Percentiles rank a stretch among this genome's conserved stretches.
Evolutionary conservation across 2,329 filamentous ascomycete species (phyloP).

Genomic region (Graphilbum sp.): DNA sequence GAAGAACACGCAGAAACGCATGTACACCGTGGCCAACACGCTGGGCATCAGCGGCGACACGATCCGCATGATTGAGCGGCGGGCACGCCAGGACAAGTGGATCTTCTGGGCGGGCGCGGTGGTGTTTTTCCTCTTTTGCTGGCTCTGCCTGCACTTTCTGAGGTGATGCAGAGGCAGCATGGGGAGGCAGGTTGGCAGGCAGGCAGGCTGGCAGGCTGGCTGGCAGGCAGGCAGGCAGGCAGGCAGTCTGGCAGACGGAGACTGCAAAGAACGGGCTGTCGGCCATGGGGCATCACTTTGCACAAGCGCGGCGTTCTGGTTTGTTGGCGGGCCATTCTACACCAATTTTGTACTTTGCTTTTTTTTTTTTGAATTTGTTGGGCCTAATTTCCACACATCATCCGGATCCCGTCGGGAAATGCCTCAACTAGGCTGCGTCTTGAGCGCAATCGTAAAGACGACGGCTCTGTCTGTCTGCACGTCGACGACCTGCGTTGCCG

Average conservation of each 20-base stretch:
- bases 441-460: conserved; percentile 53
- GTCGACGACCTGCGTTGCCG: conserved; percentile 40
- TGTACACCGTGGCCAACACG: conserved; percentile 90
- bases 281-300: not conserved
- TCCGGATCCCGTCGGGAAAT: no score
- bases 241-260: not conserved
- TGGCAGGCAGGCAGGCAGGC: not conserved
- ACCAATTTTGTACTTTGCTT: no score
- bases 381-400: no score
- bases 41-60: conserved; percentile 88
- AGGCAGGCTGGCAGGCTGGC: not conserved
- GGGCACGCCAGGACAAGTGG: conserved; percentile 93
- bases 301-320: conserved; percentile 8
- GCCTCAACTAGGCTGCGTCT: no score
- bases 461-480: conserved; percentile 48
- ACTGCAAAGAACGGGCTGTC: not conserved
- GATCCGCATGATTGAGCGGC: conserved; percentile 86
- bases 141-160: conserved; percentile 74
- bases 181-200: not conserved
- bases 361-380: no score
- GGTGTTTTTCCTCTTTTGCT: conserved; percentile 82
- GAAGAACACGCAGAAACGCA: conserved; percentile 78
- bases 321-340: no score
- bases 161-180: conserved; percentile 27
- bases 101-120: conserved; percentile 83